A percentile compares a stretch with the other conserved stretches of the same genome.
phyloP scores from a whole-genome alignment of 2,329 filamentous ascomycete genomes.

The Penicillium verrucosum region DNA sequence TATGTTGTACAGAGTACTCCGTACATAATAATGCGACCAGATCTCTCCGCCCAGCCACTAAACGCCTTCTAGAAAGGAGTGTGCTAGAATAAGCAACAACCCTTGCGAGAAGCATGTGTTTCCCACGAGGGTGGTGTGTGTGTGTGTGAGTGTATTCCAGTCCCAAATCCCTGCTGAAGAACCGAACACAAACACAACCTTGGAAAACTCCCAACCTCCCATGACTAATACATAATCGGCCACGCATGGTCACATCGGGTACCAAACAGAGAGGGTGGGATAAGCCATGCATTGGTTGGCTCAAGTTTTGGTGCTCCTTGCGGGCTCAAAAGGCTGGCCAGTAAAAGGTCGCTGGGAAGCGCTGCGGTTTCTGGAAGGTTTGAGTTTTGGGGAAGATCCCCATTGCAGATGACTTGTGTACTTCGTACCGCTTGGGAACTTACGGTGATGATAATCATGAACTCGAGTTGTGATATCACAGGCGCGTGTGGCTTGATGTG shows the following conservation, averaged over 20 bases:
- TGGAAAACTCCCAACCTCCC: not conserved
- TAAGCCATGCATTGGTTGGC: slow-evolving; percentile 9
- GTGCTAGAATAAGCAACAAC: not conserved
- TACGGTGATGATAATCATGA: not conserved
- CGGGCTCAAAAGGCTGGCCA: slow-evolving; percentile 1
- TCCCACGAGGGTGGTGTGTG: slow-evolving; percentile 5
- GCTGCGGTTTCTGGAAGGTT: slow-evolving; percentile 13
- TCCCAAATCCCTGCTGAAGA: not conserved
- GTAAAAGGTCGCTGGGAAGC: slow-evolving; percentile 9
- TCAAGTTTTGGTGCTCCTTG: not conserved
- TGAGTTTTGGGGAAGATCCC: slow-evolving; percentile 13
- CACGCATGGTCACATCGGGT: slow-evolving; percentile 17
- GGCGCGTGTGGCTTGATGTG: slow-evolving; percentile 1
- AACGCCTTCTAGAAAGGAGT: slow-evolving; percentile 5
- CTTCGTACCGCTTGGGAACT: not conserved
- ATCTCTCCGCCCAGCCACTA: not conserved
- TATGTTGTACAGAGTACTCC: not conserved
- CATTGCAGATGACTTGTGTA: slow-evolving; percentile 14
- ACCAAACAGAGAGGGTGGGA: slow-evolving; percentile 9
- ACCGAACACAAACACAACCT: not conserved
- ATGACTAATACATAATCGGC: slow-evolving; percentile 15
- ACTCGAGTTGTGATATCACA: slow-evolving; percentile 2
- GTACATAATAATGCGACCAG: not conserved
- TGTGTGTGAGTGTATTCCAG: not conserved
- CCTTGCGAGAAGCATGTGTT: not conserved